A percentile compares a stretch with the other conserved stretches of the same genome.
These are phyloP conservation scores for Lonicera japonica DNA, from an alignment of 129 eudicot species.

Conservation along the genomic window DNA sequence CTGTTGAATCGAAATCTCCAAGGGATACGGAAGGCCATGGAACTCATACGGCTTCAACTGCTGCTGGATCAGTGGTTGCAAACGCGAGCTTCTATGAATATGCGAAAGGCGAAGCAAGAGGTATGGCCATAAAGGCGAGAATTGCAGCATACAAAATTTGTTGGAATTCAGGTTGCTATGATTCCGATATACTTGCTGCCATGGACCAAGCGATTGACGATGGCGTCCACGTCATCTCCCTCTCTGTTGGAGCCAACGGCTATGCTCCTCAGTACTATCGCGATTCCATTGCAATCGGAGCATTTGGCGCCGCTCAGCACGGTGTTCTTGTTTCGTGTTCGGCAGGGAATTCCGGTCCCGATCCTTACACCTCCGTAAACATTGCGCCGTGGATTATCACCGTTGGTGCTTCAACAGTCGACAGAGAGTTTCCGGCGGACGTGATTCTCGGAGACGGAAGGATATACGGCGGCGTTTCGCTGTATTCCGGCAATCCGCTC, in stretches of 20 bases:
- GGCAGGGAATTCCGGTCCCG: slow-evolving; percentile 95
- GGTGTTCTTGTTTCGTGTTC: slow-evolving; percentile 83
- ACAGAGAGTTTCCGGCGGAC: slow-evolving; percentile 91
- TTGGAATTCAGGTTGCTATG: slow-evolving; percentile 78
- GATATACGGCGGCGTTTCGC: slow-evolving; percentile 59
- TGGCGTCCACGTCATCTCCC: slow-evolving; percentile 77
- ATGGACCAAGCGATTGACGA: slow-evolving; percentile 78
- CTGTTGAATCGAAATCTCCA: slow-evolving; percentile 43
- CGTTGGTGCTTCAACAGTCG: slow-evolving; percentile 89
- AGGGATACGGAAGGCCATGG: slow-evolving; percentile 98
- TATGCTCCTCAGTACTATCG: slow-evolving; percentile 63
- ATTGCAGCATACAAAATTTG: slow-evolving; percentile 96
- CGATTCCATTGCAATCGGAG: slow-evolving; percentile 90
- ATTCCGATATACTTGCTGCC: slow-evolving; percentile 91
- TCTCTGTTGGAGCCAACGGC: slow-evolving; percentile 78
- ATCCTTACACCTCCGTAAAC: slow-evolving; percentile 58
- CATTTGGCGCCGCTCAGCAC: slow-evolving; percentile 60
- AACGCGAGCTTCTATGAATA: slow-evolving; percentile 59
- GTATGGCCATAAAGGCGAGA: slow-evolving; percentile 91
- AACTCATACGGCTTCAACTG: slow-evolving; percentile 91
- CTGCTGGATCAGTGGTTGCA: slow-evolving; percentile 72
- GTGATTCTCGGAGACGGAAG: slow-evolving; percentile 82
- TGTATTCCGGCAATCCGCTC: slow-evolving; percentile 66
- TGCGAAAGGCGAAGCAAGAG: slow-evolving; percentile 87
- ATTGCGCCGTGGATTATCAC: slow-evolving; percentile 97